These are phyloP conservation scores for Biancaea sappan DNA, from an alignment of 306 rosid genomes.

Conservation along the genomic window DNA sequence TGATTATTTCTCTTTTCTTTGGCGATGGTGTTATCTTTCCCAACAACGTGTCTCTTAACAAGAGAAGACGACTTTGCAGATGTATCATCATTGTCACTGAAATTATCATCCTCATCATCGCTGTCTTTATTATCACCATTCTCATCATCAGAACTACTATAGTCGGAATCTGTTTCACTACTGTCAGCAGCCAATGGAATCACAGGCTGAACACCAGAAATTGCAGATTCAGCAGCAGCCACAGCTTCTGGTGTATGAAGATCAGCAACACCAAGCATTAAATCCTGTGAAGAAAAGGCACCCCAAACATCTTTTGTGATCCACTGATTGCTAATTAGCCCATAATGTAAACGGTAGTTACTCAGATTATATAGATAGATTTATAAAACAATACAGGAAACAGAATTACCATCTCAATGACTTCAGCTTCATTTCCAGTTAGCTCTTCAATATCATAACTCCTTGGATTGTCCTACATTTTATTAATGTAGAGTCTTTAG, in stretches of 20 bases:
- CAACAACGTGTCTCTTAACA: slow-evolving; percentile 32
- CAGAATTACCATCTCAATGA: slow-evolving; percentile 64
- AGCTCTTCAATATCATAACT: slow-evolving; percentile 75
- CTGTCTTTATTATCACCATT: slow-evolving; percentile 25
- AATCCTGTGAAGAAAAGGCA: not conserved
- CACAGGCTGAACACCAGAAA: slow-evolving; percentile 57
- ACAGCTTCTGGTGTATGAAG: slow-evolving; percentile 87
- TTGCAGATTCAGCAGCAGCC: slow-evolving; percentile 86
- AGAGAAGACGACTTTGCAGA: slow-evolving; percentile 29
- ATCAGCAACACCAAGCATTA: slow-evolving; percentile 56
- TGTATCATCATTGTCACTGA: not conserved
- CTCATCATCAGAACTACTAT: slow-evolving; percentile 40
- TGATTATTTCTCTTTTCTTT: slow-evolving; percentile 35
- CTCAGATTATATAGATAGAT: not conserved
- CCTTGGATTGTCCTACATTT: slow-evolving; percentile 59
- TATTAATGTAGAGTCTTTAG: not conserved
- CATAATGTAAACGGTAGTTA: not conserved
- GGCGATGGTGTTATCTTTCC: slow-evolving; percentile 5
- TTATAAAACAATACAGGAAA: not conserved
- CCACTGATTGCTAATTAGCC: slow-evolving; percentile 1
- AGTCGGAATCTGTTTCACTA: slow-evolving; percentile 58
- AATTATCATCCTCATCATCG: slow-evolving; percentile 12
- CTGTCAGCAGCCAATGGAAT: slow-evolving; percentile 50
- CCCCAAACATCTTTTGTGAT: not conserved
- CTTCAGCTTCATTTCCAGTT: slow-evolving; percentile 72